These are phyloP conservation scores for Xerocomus brunneocitrinus DNA, from an alignment of 768 basidiomycete species.

Conservation along the genomic window DNA sequence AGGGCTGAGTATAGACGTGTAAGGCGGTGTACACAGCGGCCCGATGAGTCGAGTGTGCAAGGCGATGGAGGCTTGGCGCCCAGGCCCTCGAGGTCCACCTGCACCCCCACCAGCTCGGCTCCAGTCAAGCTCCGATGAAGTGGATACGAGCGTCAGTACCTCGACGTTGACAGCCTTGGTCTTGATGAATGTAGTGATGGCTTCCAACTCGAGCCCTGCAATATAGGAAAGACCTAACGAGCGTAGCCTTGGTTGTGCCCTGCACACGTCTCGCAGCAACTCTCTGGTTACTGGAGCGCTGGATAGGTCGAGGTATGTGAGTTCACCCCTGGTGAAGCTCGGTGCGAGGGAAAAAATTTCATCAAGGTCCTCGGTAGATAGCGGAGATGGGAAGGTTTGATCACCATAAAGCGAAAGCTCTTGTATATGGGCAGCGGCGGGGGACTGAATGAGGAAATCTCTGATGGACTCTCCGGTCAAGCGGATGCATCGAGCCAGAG, in stretches of 20 bases:
- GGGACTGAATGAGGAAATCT: slow-evolving; percentile 65
- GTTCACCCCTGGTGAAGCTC: slow-evolving; percentile 67
- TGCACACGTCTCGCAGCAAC: slow-evolving; percentile 46
- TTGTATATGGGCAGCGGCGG: slow-evolving; percentile 53
- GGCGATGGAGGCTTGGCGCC: slow-evolving; percentile 67
- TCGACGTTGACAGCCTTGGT: slow-evolving; percentile 73
- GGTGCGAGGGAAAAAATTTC: slow-evolving; percentile 71
- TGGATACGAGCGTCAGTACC: slow-evolving; percentile 75
- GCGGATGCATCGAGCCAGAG: slow-evolving; percentile 81
- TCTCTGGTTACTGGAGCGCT: slow-evolving; percentile 67
- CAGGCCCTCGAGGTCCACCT: slow-evolving; percentile 34
- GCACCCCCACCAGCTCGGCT: slow-evolving; percentile 33
- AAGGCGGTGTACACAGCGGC: slow-evolving; percentile 76
- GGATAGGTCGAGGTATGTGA: slow-evolving; percentile 89
- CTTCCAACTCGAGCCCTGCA: slow-evolving; percentile 58
- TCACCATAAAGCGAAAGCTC: slow-evolving; percentile 92
- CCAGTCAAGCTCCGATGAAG: slow-evolving; percentile 71
- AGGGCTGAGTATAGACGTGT: slow-evolving; percentile 51
- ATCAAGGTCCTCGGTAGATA: slow-evolving; percentile 60
- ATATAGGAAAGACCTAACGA: slow-evolving; percentile 91
- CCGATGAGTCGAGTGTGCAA: slow-evolving; percentile 76
- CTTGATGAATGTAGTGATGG: slow-evolving; percentile 64
- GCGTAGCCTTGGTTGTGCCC: slow-evolving; percentile 68
- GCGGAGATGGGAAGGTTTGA: slow-evolving; percentile 70
- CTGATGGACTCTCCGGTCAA: slow-evolving; percentile 77